phyloP scores from a whole-genome alignment of 208 protist genomes.

The Crithidia sp. region DNA sequence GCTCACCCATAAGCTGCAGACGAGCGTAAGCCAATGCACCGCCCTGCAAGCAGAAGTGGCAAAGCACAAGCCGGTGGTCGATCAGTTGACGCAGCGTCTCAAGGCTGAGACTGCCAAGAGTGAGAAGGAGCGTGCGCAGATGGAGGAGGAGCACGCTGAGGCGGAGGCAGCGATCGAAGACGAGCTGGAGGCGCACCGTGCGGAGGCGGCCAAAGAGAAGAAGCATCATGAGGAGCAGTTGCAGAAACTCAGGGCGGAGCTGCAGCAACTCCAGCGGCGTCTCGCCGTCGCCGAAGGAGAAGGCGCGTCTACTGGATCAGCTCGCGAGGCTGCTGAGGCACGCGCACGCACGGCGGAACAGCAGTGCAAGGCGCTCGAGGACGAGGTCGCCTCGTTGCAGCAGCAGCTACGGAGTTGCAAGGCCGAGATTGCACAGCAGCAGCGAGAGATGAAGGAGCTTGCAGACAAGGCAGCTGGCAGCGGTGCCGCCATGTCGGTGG shows the following conservation, averaged over 20 bases:
- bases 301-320: not conserved
- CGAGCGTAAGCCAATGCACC: not conserved
- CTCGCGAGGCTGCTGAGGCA: slow-evolving; percentile 11
- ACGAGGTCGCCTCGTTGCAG: not conserved
- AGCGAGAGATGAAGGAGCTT: slow-evolving; percentile 11
- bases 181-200: not conserved
- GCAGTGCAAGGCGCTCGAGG: not conserved
- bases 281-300: not conserved
- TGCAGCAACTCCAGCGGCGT: slow-evolving; percentile 2
- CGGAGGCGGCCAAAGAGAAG: not conserved
- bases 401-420: slow-evolving; percentile 9
- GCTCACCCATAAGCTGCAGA: slow-evolving; percentile 3
- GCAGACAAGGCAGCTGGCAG: slow-evolving; percentile 9
- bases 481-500: slow-evolving; percentile 14
- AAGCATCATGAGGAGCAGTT: slow-evolving; percentile 3
- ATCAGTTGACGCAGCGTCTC: slow-evolving; percentile 13
- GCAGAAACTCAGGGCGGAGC: not conserved
- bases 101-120: slow-evolving; percentile 2
- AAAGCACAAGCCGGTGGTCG: slow-evolving; percentile 6
- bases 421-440: slow-evolving; percentile 14
- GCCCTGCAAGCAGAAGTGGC: not conserved
- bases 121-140: not conserved
- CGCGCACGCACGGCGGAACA: not conserved
- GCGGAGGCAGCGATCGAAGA: slow-evolving; percentile 8
- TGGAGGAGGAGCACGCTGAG: slow-evolving; percentile 18